A percentile compares a stretch with the other conserved stretches of the same genome.
Evolutionary conservation across 176 grass and related monocot species (phyloP).

Genomic region (Eleusine coracana): DNA sequence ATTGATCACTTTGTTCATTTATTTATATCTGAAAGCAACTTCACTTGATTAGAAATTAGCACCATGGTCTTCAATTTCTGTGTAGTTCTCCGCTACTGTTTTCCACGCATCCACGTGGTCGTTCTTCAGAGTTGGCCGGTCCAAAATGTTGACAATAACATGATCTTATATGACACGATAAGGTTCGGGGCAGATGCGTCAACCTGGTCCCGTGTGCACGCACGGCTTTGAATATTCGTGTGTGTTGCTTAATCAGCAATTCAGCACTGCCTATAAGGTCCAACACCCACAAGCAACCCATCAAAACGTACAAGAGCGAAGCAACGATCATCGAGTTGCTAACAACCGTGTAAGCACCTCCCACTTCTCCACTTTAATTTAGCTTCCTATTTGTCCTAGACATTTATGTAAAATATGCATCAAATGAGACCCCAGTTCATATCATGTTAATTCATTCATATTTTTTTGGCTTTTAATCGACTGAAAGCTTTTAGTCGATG

Average conservation of each 20-base stretch:
- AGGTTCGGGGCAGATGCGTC: neutral
- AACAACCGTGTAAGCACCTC: neutral
- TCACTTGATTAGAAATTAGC: neutral
- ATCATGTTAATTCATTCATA: neutral
- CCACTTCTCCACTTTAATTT: neutral
- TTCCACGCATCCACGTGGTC: slow-evolving; percentile 16
- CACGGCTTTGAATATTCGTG: slow-evolving; percentile 8
- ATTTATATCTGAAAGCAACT: neutral
- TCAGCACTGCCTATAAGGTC: neutral
- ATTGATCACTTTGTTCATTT: neutral
- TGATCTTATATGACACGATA: neutral
- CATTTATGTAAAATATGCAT: neutral
- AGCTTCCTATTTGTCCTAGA: neutral
- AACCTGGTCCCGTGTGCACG: neutral
- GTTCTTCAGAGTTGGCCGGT: neutral
- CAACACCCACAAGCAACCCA: neutral
- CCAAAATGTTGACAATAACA: slow-evolving; percentile 30
- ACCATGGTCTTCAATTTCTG: too few species aligned
- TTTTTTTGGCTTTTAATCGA: too few species aligned
- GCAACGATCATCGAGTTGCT: neutral
- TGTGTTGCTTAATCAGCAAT: neutral
- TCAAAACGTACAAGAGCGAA: neutral
- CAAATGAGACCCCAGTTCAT: neutral
- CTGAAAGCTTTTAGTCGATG: too few species aligned
- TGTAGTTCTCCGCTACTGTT: neutral